Conservation (phyloP, 2,329 filamentous ascomycete genomes). For the Ophiocordyceps camponoti-saundersi region DNA sequence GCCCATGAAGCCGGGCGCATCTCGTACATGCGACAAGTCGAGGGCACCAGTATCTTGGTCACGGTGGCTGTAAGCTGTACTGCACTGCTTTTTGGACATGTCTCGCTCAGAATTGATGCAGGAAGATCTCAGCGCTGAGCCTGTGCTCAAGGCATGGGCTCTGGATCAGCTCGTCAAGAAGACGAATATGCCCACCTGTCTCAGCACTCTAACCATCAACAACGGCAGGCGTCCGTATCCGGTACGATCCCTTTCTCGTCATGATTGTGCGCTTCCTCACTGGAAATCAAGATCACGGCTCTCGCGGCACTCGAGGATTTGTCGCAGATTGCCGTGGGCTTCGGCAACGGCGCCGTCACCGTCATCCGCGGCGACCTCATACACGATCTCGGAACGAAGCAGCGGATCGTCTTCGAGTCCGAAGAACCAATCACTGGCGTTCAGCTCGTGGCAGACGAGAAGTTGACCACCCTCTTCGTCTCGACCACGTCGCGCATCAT, state of each 20-base stretch:
- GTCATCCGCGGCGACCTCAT: slow-evolving; percentile 88
- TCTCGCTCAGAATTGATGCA: slow-evolving; percentile 11
- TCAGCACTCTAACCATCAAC: slow-evolving; percentile 71
- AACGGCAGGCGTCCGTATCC: slow-evolving; percentile 89
- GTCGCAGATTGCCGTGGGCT: slow-evolving; percentile 84
- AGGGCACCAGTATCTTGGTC: slow-evolving; percentile 70
- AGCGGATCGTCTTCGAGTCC: slow-evolving; percentile 88
- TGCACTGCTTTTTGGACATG: neutral
- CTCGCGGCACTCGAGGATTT: slow-evolving; percentile 79
- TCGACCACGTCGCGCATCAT: slow-evolving; percentile 79
- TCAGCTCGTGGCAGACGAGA: slow-evolving; percentile 48
- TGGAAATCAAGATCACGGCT: slow-evolving; percentile 50
- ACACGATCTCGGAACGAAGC: slow-evolving; percentile 85
- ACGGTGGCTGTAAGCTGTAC: slow-evolving; percentile 45
- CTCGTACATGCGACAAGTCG: slow-evolving; percentile 82
- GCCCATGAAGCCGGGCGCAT: slow-evolving; percentile 69
- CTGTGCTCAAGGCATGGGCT: slow-evolving; percentile 92
- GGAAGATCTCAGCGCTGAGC: slow-evolving; percentile 78
- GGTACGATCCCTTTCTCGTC: slow-evolving; percentile 25
- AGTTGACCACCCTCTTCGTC: slow-evolving; percentile 67
- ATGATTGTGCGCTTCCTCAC: neutral
- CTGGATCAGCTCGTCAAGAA: slow-evolving; percentile 90
- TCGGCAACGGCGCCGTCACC: slow-evolving; percentile 87
- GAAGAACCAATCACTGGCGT: slow-evolving; percentile 92
- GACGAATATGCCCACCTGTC: slow-evolving; percentile 72